Conservation (phyloP, 2,329 filamentous ascomycete genomes). For the Dryadomyces quercus-mongolicae region DNA sequence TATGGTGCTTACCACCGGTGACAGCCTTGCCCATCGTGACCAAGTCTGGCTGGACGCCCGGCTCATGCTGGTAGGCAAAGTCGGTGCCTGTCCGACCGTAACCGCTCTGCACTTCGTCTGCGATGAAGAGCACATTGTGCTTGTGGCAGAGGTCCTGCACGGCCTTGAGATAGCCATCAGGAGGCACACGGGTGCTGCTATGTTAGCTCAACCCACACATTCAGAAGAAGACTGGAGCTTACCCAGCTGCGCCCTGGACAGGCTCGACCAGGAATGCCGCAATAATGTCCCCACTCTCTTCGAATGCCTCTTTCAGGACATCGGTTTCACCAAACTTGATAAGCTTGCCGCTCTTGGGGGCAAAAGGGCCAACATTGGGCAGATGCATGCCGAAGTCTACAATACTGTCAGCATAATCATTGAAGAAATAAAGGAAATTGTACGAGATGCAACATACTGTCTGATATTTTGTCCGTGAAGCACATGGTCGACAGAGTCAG, state of each 20-base stretch:
- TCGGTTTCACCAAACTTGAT: conserved; percentile 1
- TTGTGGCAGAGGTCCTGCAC: conserved; percentile 3
- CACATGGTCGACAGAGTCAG: conserved; percentile 1
- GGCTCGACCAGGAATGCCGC: conserved; percentile 2
- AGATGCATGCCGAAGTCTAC: conserved; percentile 3
- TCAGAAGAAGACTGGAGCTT: background rate
- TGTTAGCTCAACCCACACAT: background rate
- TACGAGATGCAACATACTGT: background rate
- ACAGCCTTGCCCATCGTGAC: conserved; percentile 1
- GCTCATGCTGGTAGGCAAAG: conserved; percentile 2
- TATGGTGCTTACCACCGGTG: background rate
- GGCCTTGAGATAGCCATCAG: conserved; percentile 1
- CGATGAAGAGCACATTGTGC: conserved; percentile 13
- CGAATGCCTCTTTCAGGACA: background rate
- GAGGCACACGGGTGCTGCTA: background rate
- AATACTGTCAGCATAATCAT: background rate
- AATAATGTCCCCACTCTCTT: background rate
- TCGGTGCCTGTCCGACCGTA: conserved; percentile 3
- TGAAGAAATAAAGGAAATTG: background rate
- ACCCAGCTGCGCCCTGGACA: conserved; percentile 1
- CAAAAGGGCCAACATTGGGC: conserved; percentile 1
- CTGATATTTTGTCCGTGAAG: background rate
- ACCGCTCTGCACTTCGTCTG: conserved; percentile 6
- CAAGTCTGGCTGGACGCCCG: conserved; percentile 1
- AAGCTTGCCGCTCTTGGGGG: background rate